Percentiles rank a stretch among this genome's conserved stretches.
These are phyloP conservation scores for Scleromitrula shiraiana DNA, from an alignment of 2,329 filamentous ascomycete species.

Conservation along the genomic window DNA sequence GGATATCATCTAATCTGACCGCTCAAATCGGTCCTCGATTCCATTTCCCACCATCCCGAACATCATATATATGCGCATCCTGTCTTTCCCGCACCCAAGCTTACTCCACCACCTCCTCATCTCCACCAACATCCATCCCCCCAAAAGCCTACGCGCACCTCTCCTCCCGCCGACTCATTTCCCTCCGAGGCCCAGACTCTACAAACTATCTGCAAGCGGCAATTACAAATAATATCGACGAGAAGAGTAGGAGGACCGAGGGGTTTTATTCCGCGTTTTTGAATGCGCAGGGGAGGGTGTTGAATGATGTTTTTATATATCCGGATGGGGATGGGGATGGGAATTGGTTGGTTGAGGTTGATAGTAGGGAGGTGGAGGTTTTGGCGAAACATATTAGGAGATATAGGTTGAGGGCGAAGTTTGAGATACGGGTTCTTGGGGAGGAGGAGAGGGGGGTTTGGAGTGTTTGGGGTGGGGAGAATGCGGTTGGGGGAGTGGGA, in stretches of 20 bases:
- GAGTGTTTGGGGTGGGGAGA: conserved; percentile 53
- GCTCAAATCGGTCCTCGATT: too few relatives aligned
- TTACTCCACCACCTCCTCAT: conserved; percentile 3
- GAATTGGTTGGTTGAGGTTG: conserved; percentile 57
- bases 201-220: conserved; percentile 83
- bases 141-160: conserved; percentile 47
- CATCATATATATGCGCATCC: background rate
- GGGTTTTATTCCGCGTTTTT: conserved; percentile 80
- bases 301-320: conserved; percentile 90
- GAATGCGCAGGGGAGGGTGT: conserved; percentile 73
- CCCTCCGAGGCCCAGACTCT: conserved; percentile 70
- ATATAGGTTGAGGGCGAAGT: conserved; percentile 78
- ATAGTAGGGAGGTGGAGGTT: conserved; percentile 53
- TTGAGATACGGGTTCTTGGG: conserved; percentile 59
- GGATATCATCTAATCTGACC: too few relatives aligned
- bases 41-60: too few relatives aligned
- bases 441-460: conserved; percentile 60
- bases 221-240: conserved; percentile 61
- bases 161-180: conserved; percentile 69
- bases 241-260: conserved; percentile 31
- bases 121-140: conserved; percentile 35
- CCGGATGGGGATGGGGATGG: conserved; percentile 31
- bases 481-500: conserved; percentile 12
- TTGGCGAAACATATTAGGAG: conserved; percentile 69
- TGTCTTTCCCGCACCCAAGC: background rate